Percentiles rank a stretch among this genome's conserved stretches.
Evolutionary conservation across 2,329 filamentous ascomycete genomes (phyloP).

Genomic region (Lizonia empirigonia): DNA sequence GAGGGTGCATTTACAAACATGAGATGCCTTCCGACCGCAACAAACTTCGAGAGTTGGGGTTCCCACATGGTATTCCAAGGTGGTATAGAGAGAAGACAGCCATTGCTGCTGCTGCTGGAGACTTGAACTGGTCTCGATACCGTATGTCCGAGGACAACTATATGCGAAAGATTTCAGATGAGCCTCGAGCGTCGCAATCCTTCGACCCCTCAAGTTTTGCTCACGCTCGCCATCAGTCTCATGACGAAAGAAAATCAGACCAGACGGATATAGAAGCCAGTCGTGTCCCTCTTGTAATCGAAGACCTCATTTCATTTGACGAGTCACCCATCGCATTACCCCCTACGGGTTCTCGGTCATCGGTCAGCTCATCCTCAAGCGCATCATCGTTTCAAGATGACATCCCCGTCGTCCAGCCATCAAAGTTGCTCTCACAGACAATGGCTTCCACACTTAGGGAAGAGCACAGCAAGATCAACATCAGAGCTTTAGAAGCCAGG

Average conservation of each 20-base stretch:
- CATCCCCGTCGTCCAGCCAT: no score
- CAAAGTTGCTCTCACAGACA: background rate
- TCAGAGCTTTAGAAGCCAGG: background rate
- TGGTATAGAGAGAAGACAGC: constrained; percentile 61
- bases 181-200: background rate
- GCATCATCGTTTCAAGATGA: background rate
- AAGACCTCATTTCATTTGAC: constrained; percentile 4
- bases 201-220: constrained; percentile 3
- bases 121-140: constrained; percentile 35
- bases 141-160: constrained; percentile 16
- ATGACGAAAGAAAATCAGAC: background rate
- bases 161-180: background rate
- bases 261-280: no score
- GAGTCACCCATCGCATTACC: background rate
- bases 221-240: no score
- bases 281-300: background rate
- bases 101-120: constrained; percentile 19
- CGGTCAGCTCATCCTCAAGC: background rate
- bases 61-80: constrained; percentile 58
- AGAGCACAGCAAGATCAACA: background rate
- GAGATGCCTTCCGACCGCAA: constrained; percentile 76
- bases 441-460: background rate
- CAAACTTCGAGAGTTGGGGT: constrained; percentile 71
- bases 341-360: background rate
- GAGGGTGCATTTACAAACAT: constrained; percentile 84